Percentiles rank a stretch among this genome's conserved stretches.
These are phyloP conservation scores for Rhodamnia argentea DNA, from an alignment of 345 rosid species.

Conservation along the genomic window DNA sequence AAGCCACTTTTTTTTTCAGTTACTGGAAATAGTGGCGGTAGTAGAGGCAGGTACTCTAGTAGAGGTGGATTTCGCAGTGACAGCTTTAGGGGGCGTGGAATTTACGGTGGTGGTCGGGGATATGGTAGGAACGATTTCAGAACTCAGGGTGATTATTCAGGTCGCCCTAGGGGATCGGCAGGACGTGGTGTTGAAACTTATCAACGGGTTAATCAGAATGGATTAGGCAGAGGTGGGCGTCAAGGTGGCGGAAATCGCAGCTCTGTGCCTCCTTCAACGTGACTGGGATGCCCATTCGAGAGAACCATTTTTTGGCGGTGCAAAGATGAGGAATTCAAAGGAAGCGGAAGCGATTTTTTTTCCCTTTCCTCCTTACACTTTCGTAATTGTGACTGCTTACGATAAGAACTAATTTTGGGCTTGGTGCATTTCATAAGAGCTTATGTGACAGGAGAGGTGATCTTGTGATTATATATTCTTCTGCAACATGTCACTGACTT, in stretches of 20 bases:
- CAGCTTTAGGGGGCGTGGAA: constrained; percentile 40
- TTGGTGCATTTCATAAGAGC: constrained; percentile 17
- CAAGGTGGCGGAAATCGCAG: constrained; percentile 18
- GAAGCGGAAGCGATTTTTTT: constrained; percentile 1
- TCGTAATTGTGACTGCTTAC: constrained; percentile 1
- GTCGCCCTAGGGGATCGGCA: constrained; percentile 53
- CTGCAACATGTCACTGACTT: neutral
- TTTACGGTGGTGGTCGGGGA: constrained; percentile 35
- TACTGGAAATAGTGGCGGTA: constrained; percentile 4
- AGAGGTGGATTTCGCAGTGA: constrained; percentile 35
- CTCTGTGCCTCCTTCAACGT: constrained; percentile 6
- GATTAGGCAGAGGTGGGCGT: constrained; percentile 33
- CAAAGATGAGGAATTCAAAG: neutral
- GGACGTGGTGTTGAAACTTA: constrained; percentile 45
- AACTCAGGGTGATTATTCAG: constrained; percentile 54
- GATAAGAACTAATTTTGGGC: constrained; percentile 3
- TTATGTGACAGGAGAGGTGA: constrained; percentile 8
- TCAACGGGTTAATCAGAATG: constrained; percentile 50
- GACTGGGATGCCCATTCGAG: neutral
- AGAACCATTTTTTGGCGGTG: constrained; percentile 24
- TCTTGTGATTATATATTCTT: neutral
- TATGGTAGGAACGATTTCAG: constrained; percentile 53
- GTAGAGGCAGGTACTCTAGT: constrained; percentile 25
- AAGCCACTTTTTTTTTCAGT: constrained; percentile 8
- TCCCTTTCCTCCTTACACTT: constrained; percentile 1